Conservation (phyloP, 164 flowering plant species). For the Berberis vulgaris region DNA sequence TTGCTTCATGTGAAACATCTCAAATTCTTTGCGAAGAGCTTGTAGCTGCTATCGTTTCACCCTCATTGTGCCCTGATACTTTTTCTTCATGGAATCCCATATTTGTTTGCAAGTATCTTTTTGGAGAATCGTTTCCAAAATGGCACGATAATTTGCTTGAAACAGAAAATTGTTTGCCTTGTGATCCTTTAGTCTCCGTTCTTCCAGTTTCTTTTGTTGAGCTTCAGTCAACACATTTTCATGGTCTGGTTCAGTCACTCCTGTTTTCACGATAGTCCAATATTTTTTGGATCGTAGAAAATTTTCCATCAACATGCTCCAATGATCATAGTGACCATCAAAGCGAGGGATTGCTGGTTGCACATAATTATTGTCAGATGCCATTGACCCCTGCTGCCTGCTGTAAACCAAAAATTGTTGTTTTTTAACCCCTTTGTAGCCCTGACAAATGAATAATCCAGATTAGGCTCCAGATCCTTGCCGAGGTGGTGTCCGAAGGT, state of each 20-base stretch:
- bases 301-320: too few relatives aligned
- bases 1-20: neutral
- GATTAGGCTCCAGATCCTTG: too few relatives aligned
- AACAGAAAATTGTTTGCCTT: neutral
- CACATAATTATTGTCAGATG: too few relatives aligned
- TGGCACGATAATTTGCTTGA: too few relatives aligned
- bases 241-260: neutral
- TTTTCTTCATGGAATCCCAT: neutral
- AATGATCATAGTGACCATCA: too few relatives aligned
- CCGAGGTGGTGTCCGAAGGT: too few relatives aligned
- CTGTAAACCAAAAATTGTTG: neutral
- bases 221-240: neutral
- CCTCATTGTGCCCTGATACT: neutral
- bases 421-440: neutral
- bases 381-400: neutral
- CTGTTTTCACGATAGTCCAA: too few relatives aligned
- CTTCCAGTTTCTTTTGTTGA: neutral
- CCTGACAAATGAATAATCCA: too few relatives aligned
- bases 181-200: neutral
- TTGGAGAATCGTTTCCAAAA: neutral
- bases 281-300: too few relatives aligned
- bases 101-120: slow-evolving; percentile 7
- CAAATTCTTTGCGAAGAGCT: neutral
- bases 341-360: too few relatives aligned
- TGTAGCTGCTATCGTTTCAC: neutral